Percentiles rank a stretch among this genome's conserved stretches.
These are phyloP conservation scores for Heliamphora exappendiculata DNA, from an alignment of 148 eudicot genomes.

Conservation along the genomic window DNA sequence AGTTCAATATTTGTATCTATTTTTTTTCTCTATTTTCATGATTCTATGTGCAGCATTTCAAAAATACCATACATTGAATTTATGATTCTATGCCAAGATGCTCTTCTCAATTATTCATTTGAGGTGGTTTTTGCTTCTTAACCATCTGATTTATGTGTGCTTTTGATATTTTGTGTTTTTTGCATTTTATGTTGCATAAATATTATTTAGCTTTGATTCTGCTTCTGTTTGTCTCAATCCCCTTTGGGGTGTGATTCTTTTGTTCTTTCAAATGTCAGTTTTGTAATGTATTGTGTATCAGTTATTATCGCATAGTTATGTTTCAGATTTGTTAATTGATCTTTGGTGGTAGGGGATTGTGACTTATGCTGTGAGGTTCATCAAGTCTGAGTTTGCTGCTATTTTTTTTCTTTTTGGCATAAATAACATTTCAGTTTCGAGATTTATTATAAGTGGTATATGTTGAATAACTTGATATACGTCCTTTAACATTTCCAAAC, in stretches of 20 bases:
- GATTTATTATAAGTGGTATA: background rate
- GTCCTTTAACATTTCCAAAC: background rate
- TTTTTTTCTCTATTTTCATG: background rate
- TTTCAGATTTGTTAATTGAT: no score
- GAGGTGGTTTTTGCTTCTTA: background rate
- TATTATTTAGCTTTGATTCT: background rate
- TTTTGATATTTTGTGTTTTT: background rate
- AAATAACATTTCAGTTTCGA: background rate
- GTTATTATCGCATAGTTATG: no score
- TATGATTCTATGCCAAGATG: background rate
- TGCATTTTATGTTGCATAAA: background rate
- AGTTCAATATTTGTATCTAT: no score
- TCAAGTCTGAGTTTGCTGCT: background rate
- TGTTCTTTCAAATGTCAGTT: background rate
- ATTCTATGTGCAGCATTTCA: background rate
- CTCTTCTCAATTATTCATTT: background rate
- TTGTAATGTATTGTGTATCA: background rate
- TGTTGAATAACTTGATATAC: background rate
- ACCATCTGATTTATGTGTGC: background rate
- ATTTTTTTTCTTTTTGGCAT: background rate
- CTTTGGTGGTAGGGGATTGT: background rate
- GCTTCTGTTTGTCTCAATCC: background rate
- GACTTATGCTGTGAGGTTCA: background rate
- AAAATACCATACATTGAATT: background rate
- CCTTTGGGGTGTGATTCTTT: background rate